Conservation (phyloP, 2,329 filamentous ascomycete species). For the Nigrospora osmanthi region DNA sequence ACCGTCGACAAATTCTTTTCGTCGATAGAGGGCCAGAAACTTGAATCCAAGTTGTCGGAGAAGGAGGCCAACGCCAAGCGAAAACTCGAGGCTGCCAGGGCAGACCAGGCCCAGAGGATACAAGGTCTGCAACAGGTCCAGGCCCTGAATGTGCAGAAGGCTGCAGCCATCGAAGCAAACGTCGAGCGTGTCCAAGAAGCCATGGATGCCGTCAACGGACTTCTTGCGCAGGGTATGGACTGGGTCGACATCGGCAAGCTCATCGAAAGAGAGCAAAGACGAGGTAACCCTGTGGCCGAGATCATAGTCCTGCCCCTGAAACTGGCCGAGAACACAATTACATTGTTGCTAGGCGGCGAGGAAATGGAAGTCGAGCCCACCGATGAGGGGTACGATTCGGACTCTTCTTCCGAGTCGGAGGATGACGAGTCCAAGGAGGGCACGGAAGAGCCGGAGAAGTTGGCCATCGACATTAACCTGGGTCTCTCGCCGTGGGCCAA, state of each 20-base stretch:
- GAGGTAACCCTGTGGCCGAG: constrained; percentile 76
- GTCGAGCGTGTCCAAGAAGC: constrained; percentile 86
- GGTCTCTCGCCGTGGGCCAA: constrained; percentile 79
- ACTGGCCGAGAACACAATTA: constrained; percentile 82
- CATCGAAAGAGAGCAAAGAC: constrained; percentile 77
- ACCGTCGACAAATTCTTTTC: constrained; percentile 97
- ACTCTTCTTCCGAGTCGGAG: constrained; percentile 51
- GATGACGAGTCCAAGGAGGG: constrained; percentile 34
- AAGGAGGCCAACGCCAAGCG: constrained; percentile 72
- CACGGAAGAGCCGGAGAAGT: constrained; percentile 37
- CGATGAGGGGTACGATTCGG: constrained; percentile 56
- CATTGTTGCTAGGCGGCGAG: constrained; percentile 67
- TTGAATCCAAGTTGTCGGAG: constrained; percentile 77
- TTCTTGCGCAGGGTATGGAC: constrained; percentile 94
- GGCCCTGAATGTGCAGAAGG: constrained; percentile 77
- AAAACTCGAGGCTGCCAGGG: constrained; percentile 76
- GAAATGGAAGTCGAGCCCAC: constrained; percentile 49
- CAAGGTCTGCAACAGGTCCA: constrained; percentile 78
- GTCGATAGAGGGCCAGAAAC: constrained; percentile 86
- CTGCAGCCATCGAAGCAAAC: constrained; percentile 84
- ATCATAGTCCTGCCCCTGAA: constrained; percentile 84
- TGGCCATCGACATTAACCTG: constrained; percentile 81
- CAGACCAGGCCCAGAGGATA: constrained; percentile 78
- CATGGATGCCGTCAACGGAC: constrained; percentile 81
- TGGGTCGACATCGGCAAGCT: constrained; percentile 88